phyloP scores from a whole-genome alignment of 176 grass and related monocot genomes.

The Raddia distichophylla region DNA sequence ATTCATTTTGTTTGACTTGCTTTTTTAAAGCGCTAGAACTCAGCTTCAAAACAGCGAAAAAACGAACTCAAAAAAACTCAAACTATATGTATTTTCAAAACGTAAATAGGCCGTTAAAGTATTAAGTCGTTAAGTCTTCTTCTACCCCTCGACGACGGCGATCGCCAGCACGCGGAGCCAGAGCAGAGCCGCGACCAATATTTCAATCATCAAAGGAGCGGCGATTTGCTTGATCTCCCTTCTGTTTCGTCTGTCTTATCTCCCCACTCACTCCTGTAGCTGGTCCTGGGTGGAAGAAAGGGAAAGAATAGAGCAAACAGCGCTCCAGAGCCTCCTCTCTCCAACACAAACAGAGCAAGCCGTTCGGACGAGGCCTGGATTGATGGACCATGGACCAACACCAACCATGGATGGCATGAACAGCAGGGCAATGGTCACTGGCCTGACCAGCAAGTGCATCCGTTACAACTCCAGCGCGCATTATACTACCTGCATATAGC shows the following conservation, averaged over 20 bases:
- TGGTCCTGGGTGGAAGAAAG: no score
- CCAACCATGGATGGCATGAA: not conserved
- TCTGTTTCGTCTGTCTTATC: not conserved
- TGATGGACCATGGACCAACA: not conserved
- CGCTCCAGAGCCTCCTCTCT: no score
- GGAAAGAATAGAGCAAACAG: not conserved
- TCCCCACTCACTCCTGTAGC: not conserved
- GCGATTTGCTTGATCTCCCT: not conserved
- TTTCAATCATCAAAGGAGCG: slow-evolving; percentile 40
- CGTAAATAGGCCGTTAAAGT: no score
- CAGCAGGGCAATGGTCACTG: not conserved
- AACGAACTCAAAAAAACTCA: no score
- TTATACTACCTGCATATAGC: not conserved
- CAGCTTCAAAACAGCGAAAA: no score
- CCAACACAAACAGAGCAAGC: not conserved
- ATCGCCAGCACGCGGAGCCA: slow-evolving; percentile 6
- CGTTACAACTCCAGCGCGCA: not conserved
- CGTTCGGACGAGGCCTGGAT: not conserved
- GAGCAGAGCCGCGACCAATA: slow-evolving; percentile 44
- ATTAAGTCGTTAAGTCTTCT: not conserved
- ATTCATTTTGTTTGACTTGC: no score
- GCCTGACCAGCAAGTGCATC: not conserved
- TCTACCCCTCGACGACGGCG: slow-evolving; percentile 31
- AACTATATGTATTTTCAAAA: no score
- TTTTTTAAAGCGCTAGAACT: no score